A percentile compares a stretch with the other conserved stretches of the same genome.
phyloP scores from a whole-genome alignment of 2,329 filamentous ascomycete genomes.

The Cladosporium cucumerinum region DNA sequence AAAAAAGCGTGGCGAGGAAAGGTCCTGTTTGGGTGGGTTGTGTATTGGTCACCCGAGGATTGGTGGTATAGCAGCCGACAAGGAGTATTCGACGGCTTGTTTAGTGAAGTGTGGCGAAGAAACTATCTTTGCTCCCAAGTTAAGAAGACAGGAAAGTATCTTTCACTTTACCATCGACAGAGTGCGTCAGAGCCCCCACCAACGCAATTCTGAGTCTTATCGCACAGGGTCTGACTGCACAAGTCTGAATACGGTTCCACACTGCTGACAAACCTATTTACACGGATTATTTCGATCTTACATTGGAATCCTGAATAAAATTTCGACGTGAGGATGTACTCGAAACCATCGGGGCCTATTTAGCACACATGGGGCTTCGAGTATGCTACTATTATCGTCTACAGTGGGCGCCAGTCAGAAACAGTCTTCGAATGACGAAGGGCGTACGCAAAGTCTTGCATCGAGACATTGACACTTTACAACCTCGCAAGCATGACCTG shows the following conservation, averaged over 20 bases:
- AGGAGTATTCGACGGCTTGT: not conserved
- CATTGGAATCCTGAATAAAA: too few relatives aligned
- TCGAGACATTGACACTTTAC: not conserved
- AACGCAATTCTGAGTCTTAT: not conserved
- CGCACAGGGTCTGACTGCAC: not conserved
- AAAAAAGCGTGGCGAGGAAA: conserved; percentile 4
- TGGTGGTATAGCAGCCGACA: not conserved
- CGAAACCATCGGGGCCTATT: not conserved
- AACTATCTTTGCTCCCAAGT: not conserved
- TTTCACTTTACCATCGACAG: not conserved
- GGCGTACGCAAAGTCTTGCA: not conserved
- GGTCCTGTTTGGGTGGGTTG: not conserved
- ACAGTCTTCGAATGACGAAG: not conserved
- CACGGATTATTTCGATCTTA: not conserved
- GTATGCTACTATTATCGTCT: not conserved
- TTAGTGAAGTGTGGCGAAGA: not conserved
- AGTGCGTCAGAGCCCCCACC: conserved; percentile 2
- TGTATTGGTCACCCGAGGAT: not conserved
- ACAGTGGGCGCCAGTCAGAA: not conserved
- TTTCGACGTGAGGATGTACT: not conserved
- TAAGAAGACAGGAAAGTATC: not conserved
- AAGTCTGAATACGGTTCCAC: not conserved
- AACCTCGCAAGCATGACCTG: conserved; percentile 21
- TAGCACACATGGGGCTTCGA: not conserved
- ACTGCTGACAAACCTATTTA: not conserved